phyloP scores from a whole-genome alignment of 1,284 basidiomycete species.

The Melampsora americana region DNA sequence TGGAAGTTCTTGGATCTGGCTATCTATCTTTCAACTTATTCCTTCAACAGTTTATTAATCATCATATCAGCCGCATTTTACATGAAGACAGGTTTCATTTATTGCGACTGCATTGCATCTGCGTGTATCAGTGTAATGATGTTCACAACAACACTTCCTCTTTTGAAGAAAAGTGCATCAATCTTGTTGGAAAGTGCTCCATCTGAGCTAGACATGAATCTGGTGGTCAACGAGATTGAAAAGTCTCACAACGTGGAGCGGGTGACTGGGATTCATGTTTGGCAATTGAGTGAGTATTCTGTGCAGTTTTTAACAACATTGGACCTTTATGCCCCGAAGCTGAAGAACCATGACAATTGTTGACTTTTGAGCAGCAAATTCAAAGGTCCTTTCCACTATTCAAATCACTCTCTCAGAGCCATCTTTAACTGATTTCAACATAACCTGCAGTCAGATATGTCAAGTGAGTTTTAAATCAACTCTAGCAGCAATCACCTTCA shows the following conservation, averaged over 20 bases:
- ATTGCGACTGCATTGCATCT: conserved; percentile 13
- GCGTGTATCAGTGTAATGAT: neutral
- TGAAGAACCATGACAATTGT: neutral
- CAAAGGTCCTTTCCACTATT: neutral
- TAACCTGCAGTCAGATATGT: conserved; percentile 3
- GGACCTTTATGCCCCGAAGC: too few species aligned
- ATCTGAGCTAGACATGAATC: neutral
- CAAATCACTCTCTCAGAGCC: conserved; percentile 1
- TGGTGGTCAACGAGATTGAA: neutral
- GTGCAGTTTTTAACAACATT: too few species aligned
- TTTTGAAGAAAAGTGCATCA: neutral
- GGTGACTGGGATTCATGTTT: conserved; percentile 2
- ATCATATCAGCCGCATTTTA: conserved; percentile 9
- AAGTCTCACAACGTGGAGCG: conserved; percentile 1
- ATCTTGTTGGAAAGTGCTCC: neutral
- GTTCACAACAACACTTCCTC: neutral
- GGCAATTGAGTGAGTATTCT: neutral
- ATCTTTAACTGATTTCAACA: neutral
- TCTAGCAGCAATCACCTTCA: too few species aligned
- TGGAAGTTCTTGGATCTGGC: neutral
- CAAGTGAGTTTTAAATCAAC: neutral
- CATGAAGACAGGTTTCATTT: conserved; percentile 8
- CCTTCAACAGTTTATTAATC: conserved; percentile 1
- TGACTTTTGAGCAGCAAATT: neutral
- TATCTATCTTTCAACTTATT: neutral